Percentiles rank a stretch among this genome's conserved stretches.
Conservation (phyloP, 768 basidiomycete species). For the Mycena chlorophos region DNA sequence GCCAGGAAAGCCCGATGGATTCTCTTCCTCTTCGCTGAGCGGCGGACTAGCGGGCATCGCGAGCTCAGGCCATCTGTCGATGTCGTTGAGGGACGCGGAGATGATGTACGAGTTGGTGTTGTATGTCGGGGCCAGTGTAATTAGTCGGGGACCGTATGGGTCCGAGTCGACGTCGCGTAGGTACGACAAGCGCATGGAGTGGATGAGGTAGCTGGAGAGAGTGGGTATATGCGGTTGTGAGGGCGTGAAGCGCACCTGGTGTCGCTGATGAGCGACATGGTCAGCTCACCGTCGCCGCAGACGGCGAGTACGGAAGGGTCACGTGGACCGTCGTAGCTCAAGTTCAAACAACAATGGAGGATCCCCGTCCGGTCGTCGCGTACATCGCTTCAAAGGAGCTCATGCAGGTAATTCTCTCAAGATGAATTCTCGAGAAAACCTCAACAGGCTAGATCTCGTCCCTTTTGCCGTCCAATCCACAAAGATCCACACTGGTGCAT, state of each 20-base stretch:
- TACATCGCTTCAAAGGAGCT: conserved; percentile 20
- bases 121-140: conserved; percentile 78
- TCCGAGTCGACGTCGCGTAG: conserved; percentile 82
- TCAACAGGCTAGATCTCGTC: conserved; percentile 41
- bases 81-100: conserved; percentile 77
- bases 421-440: too few relatives aligned
- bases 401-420: conserved; percentile 6
- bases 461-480: conserved; percentile 67
- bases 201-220: conserved; percentile 63
- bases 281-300: not conserved
- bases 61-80: conserved; percentile 84
- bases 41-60: conserved; percentile 68
- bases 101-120: conserved; percentile 80
- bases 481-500: conserved; percentile 67
- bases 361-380: conserved; percentile 2
- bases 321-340: not conserved
- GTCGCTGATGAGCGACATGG: conserved; percentile 48
- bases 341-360: not conserved
- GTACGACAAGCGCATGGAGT: conserved; percentile 81
- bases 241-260: conserved; percentile 45
- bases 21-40: conserved; percentile 71
- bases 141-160: conserved; percentile 77
- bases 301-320: not conserved
- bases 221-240: not conserved
- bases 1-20: conserved; percentile 49